These are phyloP conservation scores for Chaetoceros tenuissimus DNA, from an alignment of 108 stramenopile species.

Conservation along the genomic window DNA sequence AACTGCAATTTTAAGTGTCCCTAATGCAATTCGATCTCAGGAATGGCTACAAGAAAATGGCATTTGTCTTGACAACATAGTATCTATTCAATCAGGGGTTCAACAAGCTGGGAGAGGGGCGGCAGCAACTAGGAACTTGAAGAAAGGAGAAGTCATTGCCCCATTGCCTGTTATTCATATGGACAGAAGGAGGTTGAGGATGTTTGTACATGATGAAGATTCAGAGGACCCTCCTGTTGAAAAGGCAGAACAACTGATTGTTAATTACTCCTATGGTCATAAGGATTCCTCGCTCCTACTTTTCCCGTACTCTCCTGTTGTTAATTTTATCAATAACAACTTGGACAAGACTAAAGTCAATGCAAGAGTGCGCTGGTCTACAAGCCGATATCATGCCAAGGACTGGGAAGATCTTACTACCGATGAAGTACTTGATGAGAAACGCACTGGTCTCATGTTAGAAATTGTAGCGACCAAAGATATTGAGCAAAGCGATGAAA, in stretches of 20 bases:
- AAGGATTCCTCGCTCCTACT: slow-evolving; percentile 37
- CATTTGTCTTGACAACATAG: slow-evolving; percentile 58
- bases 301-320: slow-evolving; percentile 36
- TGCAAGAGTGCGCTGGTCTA: slow-evolving; percentile 17
- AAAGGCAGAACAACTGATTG: slow-evolving; percentile 25
- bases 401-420: slow-evolving; percentile 1
- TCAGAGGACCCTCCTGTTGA: neutral
- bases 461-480: slow-evolving; percentile 24
- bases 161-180: slow-evolving; percentile 59
- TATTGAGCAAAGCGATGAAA: slow-evolving; percentile 19
- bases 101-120: slow-evolving; percentile 71
- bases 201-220: neutral
- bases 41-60: slow-evolving; percentile 65
- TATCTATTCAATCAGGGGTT: slow-evolving; percentile 39
- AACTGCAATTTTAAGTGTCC: slow-evolving; percentile 16
- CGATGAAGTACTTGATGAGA: slow-evolving; percentile 16
- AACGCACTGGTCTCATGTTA: slow-evolving; percentile 22
- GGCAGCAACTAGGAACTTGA: slow-evolving; percentile 49
- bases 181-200: neutral
- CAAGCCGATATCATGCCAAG: slow-evolving; percentile 3
- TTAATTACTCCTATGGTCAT: slow-evolving; percentile 59
- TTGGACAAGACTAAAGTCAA: slow-evolving; percentile 4
- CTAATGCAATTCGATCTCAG: slow-evolving; percentile 10
- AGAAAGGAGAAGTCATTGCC: slow-evolving; percentile 44
- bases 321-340: slow-evolving; percentile 37